Evolutionary conservation across 1,284 basidiomycete species (phyloP), one percentile per base, ranked within the genome.

Genomic region (Hypsizygus ulmarius): DNA sequence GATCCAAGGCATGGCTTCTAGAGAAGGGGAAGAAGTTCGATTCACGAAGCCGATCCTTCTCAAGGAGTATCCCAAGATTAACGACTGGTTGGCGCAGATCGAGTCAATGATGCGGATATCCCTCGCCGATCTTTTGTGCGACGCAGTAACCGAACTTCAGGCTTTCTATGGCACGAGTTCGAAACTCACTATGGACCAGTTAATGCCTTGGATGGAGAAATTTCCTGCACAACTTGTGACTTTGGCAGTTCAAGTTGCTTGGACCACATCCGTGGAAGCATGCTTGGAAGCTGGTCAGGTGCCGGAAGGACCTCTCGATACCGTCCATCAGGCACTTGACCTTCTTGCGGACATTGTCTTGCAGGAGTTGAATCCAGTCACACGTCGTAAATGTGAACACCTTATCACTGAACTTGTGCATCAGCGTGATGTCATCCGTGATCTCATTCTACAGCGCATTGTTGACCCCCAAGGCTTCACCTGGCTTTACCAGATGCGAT

Each of bases 401-500:
- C 84, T 99, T 57, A 98, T 99, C 71, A 99, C 96, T 1, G 97
- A 99, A 68, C 83, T 99, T 3, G 97, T 99, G 8, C 97, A 99
- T 65, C 94, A 99, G 66, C 82, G 96, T 55, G 96, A 99, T 67
- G 94, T 98, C 35, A 88, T 88, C 35, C 88, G 96, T 12, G 71
- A 80, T 8, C 83, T 99, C 45, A 79, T 92, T 43, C 75, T 82
- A 47, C 79, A 87, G 57, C 69, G 74, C n/a, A 78, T 90, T 8
- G 55, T 70, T 1, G 84, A 88, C 52, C 70, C 80, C 50, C 84
- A 82, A 56, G 79, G 81, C 48, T 99, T 99, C 66, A 81, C 83
- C 5, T 99, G 97, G 97, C 74, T 98, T 8, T 97, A 93, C 59
- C 95, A 99, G 65, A 98, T 99, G 96, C 90, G 97, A 6, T 99